These are phyloP conservation scores for Podila horticola DNA, from an alignment of 192 early-diverging fungal species.

Conservation along the genomic window DNA sequence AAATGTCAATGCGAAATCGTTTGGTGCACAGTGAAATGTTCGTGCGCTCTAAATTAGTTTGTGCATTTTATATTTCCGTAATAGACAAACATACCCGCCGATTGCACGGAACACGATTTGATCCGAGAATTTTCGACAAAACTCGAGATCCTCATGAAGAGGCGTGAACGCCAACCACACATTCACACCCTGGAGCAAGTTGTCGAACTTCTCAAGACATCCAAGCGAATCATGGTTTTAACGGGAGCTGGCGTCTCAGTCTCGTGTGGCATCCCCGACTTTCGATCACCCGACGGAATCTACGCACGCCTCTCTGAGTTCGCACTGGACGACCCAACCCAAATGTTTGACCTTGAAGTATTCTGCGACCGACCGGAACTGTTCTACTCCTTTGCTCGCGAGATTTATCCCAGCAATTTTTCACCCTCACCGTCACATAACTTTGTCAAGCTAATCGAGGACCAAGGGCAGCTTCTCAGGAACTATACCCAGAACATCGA, in stretches of 20 bases:
- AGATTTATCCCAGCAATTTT: slow-evolving; percentile 92
- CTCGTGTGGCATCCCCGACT: slow-evolving; percentile 97
- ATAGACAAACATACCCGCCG: slow-evolving; percentile 53
- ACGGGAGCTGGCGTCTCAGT: slow-evolving; percentile 94
- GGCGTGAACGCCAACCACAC: slow-evolving; percentile 61
- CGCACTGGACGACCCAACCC: slow-evolving; percentile 91
- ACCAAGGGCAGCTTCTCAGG: slow-evolving; percentile 82
- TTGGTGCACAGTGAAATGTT: background rate
- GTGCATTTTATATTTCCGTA: background rate
- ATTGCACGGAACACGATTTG: slow-evolving; percentile 66
- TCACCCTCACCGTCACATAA: slow-evolving; percentile 86
- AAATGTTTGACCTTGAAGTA: slow-evolving; percentile 95
- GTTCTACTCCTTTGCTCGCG: slow-evolving; percentile 95
- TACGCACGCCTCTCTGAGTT: slow-evolving; percentile 90
- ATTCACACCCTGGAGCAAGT: slow-evolving; percentile 76
- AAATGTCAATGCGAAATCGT: background rate
- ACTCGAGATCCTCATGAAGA: slow-evolving; percentile 65
- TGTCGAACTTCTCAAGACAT: slow-evolving; percentile 62
- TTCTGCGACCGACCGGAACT: slow-evolving; percentile 88
- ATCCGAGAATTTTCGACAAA: slow-evolving; percentile 67
- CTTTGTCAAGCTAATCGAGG: slow-evolving; percentile 91
- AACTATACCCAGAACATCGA: slow-evolving; percentile 99
- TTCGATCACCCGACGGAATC: slow-evolving; percentile 93
- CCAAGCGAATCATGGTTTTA: slow-evolving; percentile 86
- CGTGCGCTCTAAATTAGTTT: slow-evolving; percentile 7